Conservation (phyloP, 2,329 filamentous ascomycete genomes). For the Pseudogymnoascus sp. region DNA sequence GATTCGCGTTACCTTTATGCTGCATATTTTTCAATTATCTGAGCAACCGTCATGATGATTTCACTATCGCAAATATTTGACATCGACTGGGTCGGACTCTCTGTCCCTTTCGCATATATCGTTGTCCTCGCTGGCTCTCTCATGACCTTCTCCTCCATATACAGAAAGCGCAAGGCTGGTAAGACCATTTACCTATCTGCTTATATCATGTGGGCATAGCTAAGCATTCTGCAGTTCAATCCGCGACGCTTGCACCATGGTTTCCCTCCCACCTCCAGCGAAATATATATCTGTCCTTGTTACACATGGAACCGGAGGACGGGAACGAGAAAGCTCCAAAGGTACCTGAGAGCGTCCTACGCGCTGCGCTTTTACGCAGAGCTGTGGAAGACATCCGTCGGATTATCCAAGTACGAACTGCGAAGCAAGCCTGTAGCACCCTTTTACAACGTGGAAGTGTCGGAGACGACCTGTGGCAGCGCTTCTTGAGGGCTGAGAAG, state of each 20-base stretch:
- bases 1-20: neutral
- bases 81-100: constrained; percentile 75
- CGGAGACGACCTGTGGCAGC: constrained; percentile 91
- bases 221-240: constrained; percentile 50
- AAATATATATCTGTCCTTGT: constrained; percentile 87
- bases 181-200: constrained; percentile 31
- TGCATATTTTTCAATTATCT: neutral
- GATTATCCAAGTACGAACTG: constrained; percentile 78
- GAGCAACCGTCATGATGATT: neutral
- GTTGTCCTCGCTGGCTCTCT: constrained; percentile 80
- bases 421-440: constrained; percentile 79
- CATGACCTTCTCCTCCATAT: constrained; percentile 85
- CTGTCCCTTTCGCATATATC: constrained; percentile 84
- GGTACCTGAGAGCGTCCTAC: constrained; percentile 77
- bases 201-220: constrained; percentile 16
- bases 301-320: constrained; percentile 64
- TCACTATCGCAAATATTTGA: constrained; percentile 26
- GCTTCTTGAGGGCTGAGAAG: constrained; percentile 86
- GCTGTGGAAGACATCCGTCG: constrained; percentile 90
- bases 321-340: constrained; percentile 59
- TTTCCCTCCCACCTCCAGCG: constrained; percentile 85
- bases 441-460: constrained; percentile 86
- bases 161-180: constrained; percentile 86
- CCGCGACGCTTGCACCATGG: constrained; percentile 85
- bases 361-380: constrained; percentile 79